phyloP scores from a whole-genome alignment of 2,329 filamentous ascomycete species.

The Xylaria sp. region DNA sequence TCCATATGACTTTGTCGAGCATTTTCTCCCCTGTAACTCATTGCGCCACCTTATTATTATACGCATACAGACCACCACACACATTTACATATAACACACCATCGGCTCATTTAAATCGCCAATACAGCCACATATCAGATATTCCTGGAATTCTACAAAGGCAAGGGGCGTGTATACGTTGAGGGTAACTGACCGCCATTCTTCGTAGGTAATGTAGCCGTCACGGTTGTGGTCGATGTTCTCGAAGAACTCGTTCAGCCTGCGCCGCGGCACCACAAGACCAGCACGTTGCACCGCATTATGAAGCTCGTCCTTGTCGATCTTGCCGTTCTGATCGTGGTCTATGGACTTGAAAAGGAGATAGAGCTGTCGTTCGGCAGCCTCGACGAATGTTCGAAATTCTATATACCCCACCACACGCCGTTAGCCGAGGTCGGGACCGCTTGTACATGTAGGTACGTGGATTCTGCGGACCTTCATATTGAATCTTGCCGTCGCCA shows the following conservation, averaged over 20 bases:
- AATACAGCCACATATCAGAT: too few relatives aligned
- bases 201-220: constrained; percentile 84
- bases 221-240: constrained; percentile 91
- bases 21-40: background rate
- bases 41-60: background rate
- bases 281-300: constrained; percentile 78
- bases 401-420: constrained; percentile 54
- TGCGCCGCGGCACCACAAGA: constrained; percentile 74
- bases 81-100: too few relatives aligned
- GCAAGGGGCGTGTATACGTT: background rate
- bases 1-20: background rate
- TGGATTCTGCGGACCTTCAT: constrained; percentile 65
- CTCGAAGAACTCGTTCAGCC: constrained; percentile 82
- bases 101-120: too few relatives aligned
- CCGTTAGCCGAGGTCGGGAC: constrained; percentile 2
- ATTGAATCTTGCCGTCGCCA: constrained; percentile 87
- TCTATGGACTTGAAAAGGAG: constrained; percentile 86
- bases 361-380: constrained; percentile 82
- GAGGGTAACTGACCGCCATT: constrained; percentile 84
- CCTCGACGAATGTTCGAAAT: constrained; percentile 85
- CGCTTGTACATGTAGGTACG: constrained; percentile 6
- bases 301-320: constrained; percentile 84
- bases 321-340: constrained; percentile 77
- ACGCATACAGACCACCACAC: background rate
- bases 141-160: background rate